These are phyloP conservation scores for Ceriops decandra DNA, from an alignment of 345 rosid species.

Conservation along the genomic window DNA sequence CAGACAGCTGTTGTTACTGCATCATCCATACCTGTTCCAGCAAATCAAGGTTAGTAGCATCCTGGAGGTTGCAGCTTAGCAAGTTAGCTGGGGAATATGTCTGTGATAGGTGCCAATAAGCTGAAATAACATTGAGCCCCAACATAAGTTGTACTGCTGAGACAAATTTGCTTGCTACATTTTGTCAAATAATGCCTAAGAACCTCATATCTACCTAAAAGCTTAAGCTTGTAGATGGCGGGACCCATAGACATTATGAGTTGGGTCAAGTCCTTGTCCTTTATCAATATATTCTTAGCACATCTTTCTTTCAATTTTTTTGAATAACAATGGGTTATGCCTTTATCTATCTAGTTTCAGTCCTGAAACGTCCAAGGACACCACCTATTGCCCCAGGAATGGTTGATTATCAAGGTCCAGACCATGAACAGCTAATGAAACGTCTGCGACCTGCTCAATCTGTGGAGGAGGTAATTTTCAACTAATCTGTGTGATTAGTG, in stretches of 20 bases:
- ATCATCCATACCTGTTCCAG: conserved; percentile 67
- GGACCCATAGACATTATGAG: no score
- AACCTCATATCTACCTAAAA: neutral
- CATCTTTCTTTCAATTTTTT: neutral
- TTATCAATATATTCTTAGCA: no score
- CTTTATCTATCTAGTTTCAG: conserved; percentile 38
- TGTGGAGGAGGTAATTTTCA: conserved; percentile 62
- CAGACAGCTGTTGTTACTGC: conserved; percentile 88
- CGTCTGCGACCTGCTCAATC: conserved; percentile 73
- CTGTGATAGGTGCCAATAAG: neutral
- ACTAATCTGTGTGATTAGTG: conserved; percentile 3
- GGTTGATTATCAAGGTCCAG: conserved; percentile 80
- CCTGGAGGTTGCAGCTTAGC: conserved; percentile 1
- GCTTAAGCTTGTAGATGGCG: no score
- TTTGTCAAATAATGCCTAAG: neutral
- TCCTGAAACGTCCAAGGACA: conserved; percentile 77
- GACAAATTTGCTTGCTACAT: no score
- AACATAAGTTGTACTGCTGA: neutral
- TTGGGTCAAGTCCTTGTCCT: no score
- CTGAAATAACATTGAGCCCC: neutral
- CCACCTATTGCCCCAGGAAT: conserved; percentile 63
- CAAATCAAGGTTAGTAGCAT: conserved; percentile 63
- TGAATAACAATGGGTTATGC: neutral
- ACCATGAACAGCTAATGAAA: conserved; percentile 77
- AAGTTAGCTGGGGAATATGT: neutral